Evolutionary conservation across 179 eudicot genomes (phyloP), one percentile per base, ranked within the genome.

Genomic region (Spinacia oleracea): DNA sequence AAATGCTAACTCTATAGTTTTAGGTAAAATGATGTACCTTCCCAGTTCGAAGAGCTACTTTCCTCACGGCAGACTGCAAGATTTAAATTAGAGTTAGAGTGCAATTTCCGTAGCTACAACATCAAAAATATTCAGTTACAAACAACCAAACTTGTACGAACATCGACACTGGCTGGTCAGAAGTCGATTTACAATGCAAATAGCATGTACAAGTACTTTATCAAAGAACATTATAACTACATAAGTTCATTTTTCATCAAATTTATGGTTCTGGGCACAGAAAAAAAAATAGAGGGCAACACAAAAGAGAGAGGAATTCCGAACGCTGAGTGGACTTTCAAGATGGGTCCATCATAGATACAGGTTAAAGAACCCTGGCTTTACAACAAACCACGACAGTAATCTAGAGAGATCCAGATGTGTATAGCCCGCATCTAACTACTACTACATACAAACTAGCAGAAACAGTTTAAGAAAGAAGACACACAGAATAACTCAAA

Each of bases 11-110:
- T 38, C 40, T 3, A 38, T 38, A 38, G 40, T 2, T 16, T 45
- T 14, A 21, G 43, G 38, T 38, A 73, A 79, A 76, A 75, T 63
- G 29, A 29, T 56, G 53, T 90, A 96, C 99, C 99, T 93, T 87
- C 51, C 99, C 98, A 27, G 94, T 86, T 78, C 74, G 87, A 77
- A 96, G 84, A 75, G 84, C 89, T 70, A 93, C 99, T 87, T 78
- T 92, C 78, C 99, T 89, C 75, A 96, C 89, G 16, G 98, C 84
- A 77, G 99, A 96, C 99, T 96, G 97, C 87, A 89, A 81, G 48
- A 62, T 80, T 27, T 64, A 77, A 81, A 23, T 27, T 42, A 46
- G 14, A 59, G 76, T 76, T 45, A 79, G 60, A 55, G 9, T 25
- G 38, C 76, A 78, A 59, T 16, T 3, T 16, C 29, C 40, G 27